phyloP scores from a whole-genome alignment of 2,329 filamentous ascomycete species.

The Chaetomiaceae sp. region DNA sequence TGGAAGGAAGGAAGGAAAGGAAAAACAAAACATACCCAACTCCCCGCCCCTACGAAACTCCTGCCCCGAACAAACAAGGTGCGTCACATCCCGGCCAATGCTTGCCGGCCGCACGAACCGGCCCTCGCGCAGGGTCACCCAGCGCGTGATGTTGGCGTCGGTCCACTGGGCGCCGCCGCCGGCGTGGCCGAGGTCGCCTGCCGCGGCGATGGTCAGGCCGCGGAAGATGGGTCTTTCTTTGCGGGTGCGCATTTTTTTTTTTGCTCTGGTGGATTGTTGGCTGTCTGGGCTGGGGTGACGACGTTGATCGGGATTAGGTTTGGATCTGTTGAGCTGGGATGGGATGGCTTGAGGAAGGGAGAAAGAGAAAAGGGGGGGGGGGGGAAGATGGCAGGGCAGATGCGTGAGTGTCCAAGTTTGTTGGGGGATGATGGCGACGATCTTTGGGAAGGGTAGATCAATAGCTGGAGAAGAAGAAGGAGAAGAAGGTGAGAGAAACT shows the following conservation, averaged over 20 bases:
- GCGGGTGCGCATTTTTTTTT: neutral
- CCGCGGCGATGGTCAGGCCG: conserved; percentile 43
- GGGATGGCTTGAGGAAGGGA: too few species aligned
- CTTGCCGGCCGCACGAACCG: conserved; percentile 38
- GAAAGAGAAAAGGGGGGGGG: too few species aligned
- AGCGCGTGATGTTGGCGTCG: conserved; percentile 56
- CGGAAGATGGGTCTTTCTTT: conserved; percentile 25
- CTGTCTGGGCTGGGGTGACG: neutral
- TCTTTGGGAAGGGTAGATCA: too few species aligned
- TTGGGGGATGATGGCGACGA: too few species aligned
- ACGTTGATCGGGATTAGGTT: too few species aligned
- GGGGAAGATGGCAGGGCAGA: too few species aligned
- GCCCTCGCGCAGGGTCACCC: conserved; percentile 62
- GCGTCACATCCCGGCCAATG: conserved; percentile 59
- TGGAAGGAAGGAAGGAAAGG: too few species aligned
- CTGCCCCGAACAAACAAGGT: conserved; percentile 63
- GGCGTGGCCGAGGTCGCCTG: conserved; percentile 59
- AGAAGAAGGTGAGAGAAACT: too few species aligned
- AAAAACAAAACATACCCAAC: conserved; percentile 32
- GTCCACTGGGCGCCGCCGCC: conserved; percentile 38
- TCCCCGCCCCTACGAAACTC: conserved; percentile 50
- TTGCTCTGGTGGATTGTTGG: neutral
- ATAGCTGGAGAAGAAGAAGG: too few species aligned
- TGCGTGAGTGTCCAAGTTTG: too few species aligned
- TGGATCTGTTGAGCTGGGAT: too few species aligned